Evolutionary conservation across 371 early-diverging fungal species (phyloP), one percentile per base, ranked within the genome.

Genomic region (Funneliformis caledonium): DNA sequence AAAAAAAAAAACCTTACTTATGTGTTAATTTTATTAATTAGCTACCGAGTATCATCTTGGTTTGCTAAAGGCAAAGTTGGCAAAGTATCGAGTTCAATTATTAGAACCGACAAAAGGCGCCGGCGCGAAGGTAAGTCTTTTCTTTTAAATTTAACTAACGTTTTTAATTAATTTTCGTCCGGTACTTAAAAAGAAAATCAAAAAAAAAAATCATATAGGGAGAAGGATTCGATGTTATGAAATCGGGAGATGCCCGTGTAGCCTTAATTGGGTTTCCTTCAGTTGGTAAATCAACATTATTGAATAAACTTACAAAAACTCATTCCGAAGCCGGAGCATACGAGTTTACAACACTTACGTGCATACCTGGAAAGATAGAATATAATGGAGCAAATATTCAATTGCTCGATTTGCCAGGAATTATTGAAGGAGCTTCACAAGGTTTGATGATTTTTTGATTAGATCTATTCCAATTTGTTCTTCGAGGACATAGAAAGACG

Each of bases 231-330:
- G 99, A 98, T 90, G 98, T 99, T 43, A 96, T 97, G 91, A 96
- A 98, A 87, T 95, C 96, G 48, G 99, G 99, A 12, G 98, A 98
- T 85, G 99, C 99, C 6, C 93, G 99, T 76, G 97, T 99, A 45
- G 99, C 97, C 3, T 92, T 99, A 89, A 97, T 99, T 84, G 99
- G 98, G 76, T 99, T 99, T 83, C 99, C 99, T 12, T 98, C 98
- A 14, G 99, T 99, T 26, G 99, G 99, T 74, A 99, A 99, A 87
- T 96, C 96, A 26, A 99, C 99, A 3, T 88, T 99, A 65, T 90
- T 99, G 72, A 94, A 93, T 83, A 98, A 97, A 86, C 85, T 98
- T 45, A 99, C 99, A 19, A 93, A 96, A 56, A 97, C 98, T 0
- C 94, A 96, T 82, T 97, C 97, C 7, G 97, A 96, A 83, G 97